Evolutionary conservation across 495 filamentous ascomycete species (phyloP).

Genomic region (Lophium mytilinum): DNA sequence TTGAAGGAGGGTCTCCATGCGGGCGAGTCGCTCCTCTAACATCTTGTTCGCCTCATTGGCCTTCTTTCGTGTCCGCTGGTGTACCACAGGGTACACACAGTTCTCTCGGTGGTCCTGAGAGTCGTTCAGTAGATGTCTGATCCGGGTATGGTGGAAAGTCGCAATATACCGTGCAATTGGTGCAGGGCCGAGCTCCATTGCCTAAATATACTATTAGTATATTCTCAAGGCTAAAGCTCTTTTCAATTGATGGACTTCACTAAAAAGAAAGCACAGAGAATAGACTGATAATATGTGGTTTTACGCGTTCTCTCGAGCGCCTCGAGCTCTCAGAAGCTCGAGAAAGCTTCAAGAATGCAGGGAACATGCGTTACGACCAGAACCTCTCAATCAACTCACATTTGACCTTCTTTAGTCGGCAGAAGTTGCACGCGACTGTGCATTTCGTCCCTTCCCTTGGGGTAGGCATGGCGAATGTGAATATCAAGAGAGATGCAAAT

Average conservation of each 20-base stretch:
- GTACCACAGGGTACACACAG: neutral
- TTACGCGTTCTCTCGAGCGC: neutral
- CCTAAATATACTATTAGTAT: neutral
- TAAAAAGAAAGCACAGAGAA: neutral
- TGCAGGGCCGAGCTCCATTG: neutral
- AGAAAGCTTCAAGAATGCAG: neutral
- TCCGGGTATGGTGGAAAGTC: neutral
- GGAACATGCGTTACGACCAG: neutral
- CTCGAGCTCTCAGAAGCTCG: neutral
- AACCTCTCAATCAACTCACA: neutral
- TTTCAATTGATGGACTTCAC: neutral
- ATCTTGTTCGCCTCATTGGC: neutral
- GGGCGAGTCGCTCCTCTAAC: neutral
- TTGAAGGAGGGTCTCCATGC: neutral
- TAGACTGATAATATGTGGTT: neutral
- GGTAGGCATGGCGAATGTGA: neutral
- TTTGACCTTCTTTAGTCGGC: neutral
- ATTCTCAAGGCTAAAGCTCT: neutral
- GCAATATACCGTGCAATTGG: neutral
- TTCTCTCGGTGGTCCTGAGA: neutral
- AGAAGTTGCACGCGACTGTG: conserved; percentile 1
- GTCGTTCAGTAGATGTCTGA: neutral
- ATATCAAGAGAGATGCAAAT: too few species aligned
- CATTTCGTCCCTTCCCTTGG: neutral
- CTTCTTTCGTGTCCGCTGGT: neutral